Evolutionary conservation across 306 rosid species (phyloP).

Genomic region (Dryas octopetala): DNA sequence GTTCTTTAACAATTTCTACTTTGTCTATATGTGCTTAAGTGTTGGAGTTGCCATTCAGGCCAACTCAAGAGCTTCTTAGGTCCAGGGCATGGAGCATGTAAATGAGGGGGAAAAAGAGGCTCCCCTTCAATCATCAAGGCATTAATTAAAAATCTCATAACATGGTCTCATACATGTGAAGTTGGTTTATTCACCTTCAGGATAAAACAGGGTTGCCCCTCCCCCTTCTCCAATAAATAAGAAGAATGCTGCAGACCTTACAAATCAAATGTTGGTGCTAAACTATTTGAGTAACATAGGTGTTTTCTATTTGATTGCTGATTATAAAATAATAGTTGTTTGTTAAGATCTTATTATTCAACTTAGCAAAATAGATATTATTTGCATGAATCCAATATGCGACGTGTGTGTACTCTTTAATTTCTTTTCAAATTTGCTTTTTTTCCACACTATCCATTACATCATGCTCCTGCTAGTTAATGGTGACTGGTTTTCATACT

Average conservation of each 20-base stretch:
- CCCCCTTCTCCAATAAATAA: no score
- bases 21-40: background rate
- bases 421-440: background rate
- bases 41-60: background rate
- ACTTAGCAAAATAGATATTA: background rate
- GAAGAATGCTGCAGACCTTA: background rate
- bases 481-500: background rate
- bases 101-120: background rate
- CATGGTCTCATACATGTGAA: background rate
- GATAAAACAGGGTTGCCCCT: background rate
- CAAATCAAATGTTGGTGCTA: background rate
- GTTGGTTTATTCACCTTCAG: background rate
- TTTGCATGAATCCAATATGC: background rate
- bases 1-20: slow-evolving; percentile 6
- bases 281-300: background rate
- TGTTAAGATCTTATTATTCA: background rate
- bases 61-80: background rate
- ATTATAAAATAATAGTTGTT: background rate
- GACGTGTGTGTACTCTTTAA: background rate
- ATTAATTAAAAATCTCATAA: background rate
- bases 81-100: background rate
- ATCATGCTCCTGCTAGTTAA: background rate
- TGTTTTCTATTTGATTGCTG: background rate
- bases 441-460: background rate
- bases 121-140: slow-evolving; percentile 1